These are phyloP conservation scores for Scleroderma citrinum DNA, from an alignment of 768 basidiomycete species.

Conservation along the genomic window DNA sequence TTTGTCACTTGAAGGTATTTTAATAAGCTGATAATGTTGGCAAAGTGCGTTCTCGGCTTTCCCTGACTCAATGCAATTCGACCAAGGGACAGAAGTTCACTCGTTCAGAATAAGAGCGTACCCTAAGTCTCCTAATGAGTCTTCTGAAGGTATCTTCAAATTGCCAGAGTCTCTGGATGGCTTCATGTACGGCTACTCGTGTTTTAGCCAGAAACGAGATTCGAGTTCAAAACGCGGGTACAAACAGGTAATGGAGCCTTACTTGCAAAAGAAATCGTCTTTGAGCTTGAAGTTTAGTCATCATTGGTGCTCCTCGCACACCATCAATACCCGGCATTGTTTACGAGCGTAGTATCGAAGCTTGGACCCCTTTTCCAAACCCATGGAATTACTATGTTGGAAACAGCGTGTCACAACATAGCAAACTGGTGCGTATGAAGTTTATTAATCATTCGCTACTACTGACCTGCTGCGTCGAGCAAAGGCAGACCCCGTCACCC, in stretches of 20 bases:
- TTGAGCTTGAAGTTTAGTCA: conserved; percentile 9
- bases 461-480: conserved; percentile 32
- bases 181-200: conserved; percentile 71
- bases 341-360: conserved; percentile 56
- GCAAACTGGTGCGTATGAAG: conserved; percentile 63
- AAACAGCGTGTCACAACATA: conserved; percentile 82
- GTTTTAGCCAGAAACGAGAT: conserved; percentile 71
- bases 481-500: conserved; percentile 71
- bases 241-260: conserved; percentile 52
- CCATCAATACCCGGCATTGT: conserved; percentile 78
- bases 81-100: conserved; percentile 78
- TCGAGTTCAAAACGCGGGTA: conserved; percentile 68
- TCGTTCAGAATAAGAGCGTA: conserved; percentile 78
- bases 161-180: conserved; percentile 47
- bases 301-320: conserved; percentile 76
- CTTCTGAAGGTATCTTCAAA: conserved; percentile 13
- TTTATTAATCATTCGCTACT: not conserved
- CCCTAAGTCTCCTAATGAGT: conserved; percentile 16
- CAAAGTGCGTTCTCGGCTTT: conserved; percentile 86
- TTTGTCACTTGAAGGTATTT: not conserved
- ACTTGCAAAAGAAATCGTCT: not conserved
- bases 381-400: conserved; percentile 76
- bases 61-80: conserved; percentile 82
- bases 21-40: conserved; percentile 5
- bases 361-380: conserved; percentile 71